Percentiles rank a stretch among this genome's conserved stretches.
phyloP scores from a whole-genome alignment of 2,329 filamentous ascomycete species.

The Myotisia sp. region DNA sequence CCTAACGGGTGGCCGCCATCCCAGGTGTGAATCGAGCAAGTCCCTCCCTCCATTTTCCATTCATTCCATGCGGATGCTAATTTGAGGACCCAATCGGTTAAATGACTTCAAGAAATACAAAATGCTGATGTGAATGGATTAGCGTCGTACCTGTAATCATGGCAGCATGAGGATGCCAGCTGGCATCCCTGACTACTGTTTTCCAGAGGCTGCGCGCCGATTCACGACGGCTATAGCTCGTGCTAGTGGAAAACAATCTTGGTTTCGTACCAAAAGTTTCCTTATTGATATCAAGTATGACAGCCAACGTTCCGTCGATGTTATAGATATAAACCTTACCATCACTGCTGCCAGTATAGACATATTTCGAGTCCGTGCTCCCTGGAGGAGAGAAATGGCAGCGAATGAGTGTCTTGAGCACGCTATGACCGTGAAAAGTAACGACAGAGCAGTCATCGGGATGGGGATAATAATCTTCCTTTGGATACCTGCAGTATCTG shows the following conservation, averaged over 20 bases:
- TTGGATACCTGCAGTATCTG: constrained; percentile 42
- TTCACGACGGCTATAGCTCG: no score
- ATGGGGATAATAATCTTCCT: constrained; percentile 47
- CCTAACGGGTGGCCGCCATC: no score
- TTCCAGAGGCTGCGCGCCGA: no score
- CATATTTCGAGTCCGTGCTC: constrained; percentile 78
- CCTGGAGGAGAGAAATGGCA: constrained; percentile 86
- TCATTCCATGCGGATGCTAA: constrained; percentile 76
- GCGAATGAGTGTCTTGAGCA: constrained; percentile 78
- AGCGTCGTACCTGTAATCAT: constrained; percentile 50
- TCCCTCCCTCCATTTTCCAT: constrained; percentile 56
- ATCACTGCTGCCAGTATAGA: constrained; percentile 82
- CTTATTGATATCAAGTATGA: constrained; percentile 59
- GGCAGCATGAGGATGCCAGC: constrained; percentile 77
- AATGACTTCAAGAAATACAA: no score
- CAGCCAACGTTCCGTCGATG: constrained; percentile 71
- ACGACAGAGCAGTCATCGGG: constrained; percentile 81
- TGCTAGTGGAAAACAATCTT: no score
- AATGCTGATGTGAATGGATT: constrained; percentile 9
- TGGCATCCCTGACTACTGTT: constrained; percentile 73
- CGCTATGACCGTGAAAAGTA: constrained; percentile 80
- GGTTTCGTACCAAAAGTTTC: no score
- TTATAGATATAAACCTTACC: constrained; percentile 89
- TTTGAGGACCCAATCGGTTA: no score
- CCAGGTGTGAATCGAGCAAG: constrained; percentile 64